Evolutionary conservation across 305 asterid species (phyloP), one percentile per base, ranked within the genome.

Genomic region (Fraxinus latifolia): DNA sequence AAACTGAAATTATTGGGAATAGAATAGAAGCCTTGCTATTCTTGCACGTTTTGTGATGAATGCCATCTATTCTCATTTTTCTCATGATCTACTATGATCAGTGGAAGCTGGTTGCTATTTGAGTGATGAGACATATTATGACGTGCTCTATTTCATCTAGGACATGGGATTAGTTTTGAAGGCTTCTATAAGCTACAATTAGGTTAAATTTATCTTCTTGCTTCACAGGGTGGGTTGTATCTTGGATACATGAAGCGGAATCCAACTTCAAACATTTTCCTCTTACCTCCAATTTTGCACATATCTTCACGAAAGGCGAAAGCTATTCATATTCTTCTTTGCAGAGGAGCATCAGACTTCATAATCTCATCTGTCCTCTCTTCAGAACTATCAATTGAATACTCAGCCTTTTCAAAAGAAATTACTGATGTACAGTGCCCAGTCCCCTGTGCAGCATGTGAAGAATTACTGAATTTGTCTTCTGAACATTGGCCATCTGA

Each of bases 111-210:
- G 8, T 84, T 81, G 76, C 83, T 79, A 83, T 68, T 39, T 32
- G 87, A 86, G 84, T 31, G 84, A 62, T 14, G 81, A 29, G 84
- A 77, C 5, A 55, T 70, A 25, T 19, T 72, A 77, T 77, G 82
- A 76, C 32, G 88, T 50, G 93, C 79, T 88, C 97, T 90, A 87
- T 87, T 91, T 86, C 90, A 47, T 80, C 86, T 91, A 39, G 95
- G 91, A 81, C 91, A 87, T 4, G 31, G 31, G 42, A 87, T 88
- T 65, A 89, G 77, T 78, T 86, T 82, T 78, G 82, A 73, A 14
- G 42, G 79, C 71, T 44, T 70, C 14, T 36, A 7, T 36, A 36
- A 36, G 44, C 34, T 83, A 74, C 68, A 85, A 81, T 77, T 53
- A 77, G 80, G 65, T 3, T 67, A 60, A 70, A 11, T 80, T 74